Evolutionary conservation across 78 protist species (phyloP), one percentile per base, ranked within the genome.

Genomic region (Salpingoeca rosetta): DNA sequence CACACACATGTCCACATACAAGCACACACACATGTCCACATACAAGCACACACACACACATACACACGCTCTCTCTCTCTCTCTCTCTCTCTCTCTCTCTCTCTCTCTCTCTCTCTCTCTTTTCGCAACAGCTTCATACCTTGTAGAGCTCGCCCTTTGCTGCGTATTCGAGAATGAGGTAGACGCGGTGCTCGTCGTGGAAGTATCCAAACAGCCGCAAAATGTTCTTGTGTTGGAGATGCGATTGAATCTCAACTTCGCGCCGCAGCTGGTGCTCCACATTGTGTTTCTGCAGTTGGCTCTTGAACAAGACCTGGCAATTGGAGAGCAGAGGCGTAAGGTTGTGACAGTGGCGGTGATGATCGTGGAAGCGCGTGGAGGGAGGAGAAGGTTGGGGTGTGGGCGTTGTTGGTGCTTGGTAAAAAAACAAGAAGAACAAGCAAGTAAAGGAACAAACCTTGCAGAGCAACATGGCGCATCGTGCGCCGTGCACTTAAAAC

Each of bases 141-240:
- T 94, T 89, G 88, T 88, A 97, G 27, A 96, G 89, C 84, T 97
- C 99, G 25, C 99, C 99, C n/a, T 88, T 72, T 17, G 95, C 88
- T 7, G 98, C 97, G 79, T 91, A 98, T 83, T 98, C 99, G n/a
- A 98, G 90, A 39, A 97, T 93, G 26, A 98, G 89, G 84, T 89
- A 97, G 28, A 98, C 96, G 28, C 84, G 76, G 56, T 35, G 76
- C 36, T 91, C 85, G 87, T 97, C 99, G 86, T 95, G 90, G 75
- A 97, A 98, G 82, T 97, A 95, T 28, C 98, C 99, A 79, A 85
- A 96, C 38, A 98, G 41, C 35, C 98, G 88, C 51, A 97, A 74
- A 82, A 98, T 93, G 89, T 98, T 95, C 39, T 91, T 91, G 76
- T 97, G 99, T 38, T 85, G 82, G n/a, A 96, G 82, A 86, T 95